Percentiles rank a stretch among this genome's conserved stretches.
Evolutionary conservation across 2,329 filamentous ascomycete genomes (phyloP).

Genomic region (Metarhizium robertsii): DNA sequence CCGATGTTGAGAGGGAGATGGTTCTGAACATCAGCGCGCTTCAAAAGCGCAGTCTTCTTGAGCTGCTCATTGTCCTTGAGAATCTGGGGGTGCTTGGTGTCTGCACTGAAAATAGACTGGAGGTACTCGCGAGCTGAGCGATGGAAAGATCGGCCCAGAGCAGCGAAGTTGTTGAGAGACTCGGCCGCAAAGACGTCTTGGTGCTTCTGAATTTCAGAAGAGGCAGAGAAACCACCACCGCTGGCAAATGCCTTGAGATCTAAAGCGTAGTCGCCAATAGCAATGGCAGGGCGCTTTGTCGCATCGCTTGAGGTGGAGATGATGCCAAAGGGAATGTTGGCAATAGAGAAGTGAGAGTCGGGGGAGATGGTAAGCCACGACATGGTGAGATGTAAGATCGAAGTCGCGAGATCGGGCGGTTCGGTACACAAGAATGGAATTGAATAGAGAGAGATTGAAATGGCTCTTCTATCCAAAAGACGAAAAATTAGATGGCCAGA

Average conservation of each 20-base stretch:
- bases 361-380: conserved; percentile 18
- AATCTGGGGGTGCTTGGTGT: conserved; percentile 32
- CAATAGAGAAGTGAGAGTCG: conserved; percentile 52
- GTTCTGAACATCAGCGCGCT: conserved; percentile 41
- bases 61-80: conserved; percentile 28
- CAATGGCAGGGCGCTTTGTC: conserved; percentile 55
- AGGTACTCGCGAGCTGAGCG: conserved; percentile 63
- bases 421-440: background rate
- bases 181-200: conserved; percentile 16
- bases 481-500: background rate
- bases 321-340: conserved; percentile 78
- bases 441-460: background rate
- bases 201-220: conserved; percentile 16
- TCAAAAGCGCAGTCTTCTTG: conserved; percentile 18
- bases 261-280: conserved; percentile 63
- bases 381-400: background rate
- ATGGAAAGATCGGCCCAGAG: conserved; percentile 58
- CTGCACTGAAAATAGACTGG: conserved; percentile 46
- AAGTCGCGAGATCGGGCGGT: background rate
- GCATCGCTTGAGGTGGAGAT: conserved; percentile 53
- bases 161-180: conserved; percentile 24
- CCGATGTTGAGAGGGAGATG: conserved; percentile 70
- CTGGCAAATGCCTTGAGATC: conserved; percentile 56
- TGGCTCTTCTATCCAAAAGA: background rate
- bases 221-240: conserved; percentile 27